These are phyloP conservation scores for Fagus sylvatica DNA, from an alignment of 306 rosid genomes.

Conservation along the genomic window DNA sequence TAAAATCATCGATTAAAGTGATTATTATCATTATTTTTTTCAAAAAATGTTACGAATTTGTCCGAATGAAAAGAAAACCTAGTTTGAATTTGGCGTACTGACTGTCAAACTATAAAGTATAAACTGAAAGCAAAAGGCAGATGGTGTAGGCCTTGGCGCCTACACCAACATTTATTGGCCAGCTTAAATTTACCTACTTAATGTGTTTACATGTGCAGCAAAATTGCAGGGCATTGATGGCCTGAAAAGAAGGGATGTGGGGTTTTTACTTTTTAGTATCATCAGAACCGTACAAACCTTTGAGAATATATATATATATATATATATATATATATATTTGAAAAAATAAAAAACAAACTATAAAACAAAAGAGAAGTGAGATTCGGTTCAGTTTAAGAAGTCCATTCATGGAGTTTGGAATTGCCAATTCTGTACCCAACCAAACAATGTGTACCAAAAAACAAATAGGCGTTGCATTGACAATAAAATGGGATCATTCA, in stretches of 20 bases:
- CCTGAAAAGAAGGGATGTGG: constrained; percentile 10
- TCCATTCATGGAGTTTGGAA: background rate
- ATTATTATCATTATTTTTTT: no score
- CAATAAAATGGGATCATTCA: background rate
- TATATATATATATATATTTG: no score
- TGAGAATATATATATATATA: no score
- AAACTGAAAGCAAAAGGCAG: background rate
- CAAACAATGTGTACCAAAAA: background rate
- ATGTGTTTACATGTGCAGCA: constrained; percentile 36
- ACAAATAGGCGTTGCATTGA: background rate
- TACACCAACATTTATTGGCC: constrained; percentile 27
- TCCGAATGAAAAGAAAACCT: background rate
- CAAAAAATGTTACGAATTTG: background rate
- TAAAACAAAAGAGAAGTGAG: background rate
- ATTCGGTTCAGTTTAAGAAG: background rate
- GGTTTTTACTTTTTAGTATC: constrained; percentile 12
- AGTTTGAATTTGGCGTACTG: background rate
- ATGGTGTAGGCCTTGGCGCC: background rate
- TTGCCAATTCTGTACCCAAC: background rate
- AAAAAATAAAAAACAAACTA: no score
- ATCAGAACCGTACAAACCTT: constrained; percentile 1
- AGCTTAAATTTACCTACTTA: constrained; percentile 8
- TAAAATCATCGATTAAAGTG: no score
- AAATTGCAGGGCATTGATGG: constrained; percentile 23
- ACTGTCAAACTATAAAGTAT: background rate